Evolutionary conservation across 1,139 yeast species (phyloP).

Genomic region (Geotrichum macrosporum): DNA sequence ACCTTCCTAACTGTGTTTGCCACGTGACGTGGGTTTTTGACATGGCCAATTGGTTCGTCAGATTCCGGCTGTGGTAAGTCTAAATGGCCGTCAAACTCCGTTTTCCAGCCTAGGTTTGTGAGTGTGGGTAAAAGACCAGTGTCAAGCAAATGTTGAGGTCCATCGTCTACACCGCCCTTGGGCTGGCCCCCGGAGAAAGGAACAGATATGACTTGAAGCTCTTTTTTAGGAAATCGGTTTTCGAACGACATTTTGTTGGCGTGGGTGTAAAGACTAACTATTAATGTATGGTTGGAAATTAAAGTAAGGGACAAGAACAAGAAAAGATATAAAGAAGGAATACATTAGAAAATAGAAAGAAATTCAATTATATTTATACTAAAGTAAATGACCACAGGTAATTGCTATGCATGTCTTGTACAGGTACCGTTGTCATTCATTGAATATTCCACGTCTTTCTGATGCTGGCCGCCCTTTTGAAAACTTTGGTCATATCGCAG

Average conservation of each 20-base stretch:
- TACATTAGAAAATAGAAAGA: too few relatives aligned
- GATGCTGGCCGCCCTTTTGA: too few relatives aligned
- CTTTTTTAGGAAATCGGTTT: constrained; percentile 24
- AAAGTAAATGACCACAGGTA: too few relatives aligned
- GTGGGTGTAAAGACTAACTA: too few relatives aligned
- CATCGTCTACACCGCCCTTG: constrained; percentile 86
- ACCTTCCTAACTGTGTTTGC: constrained; percentile 65
- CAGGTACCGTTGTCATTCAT: too few relatives aligned
- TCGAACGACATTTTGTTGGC: constrained; percentile 22
- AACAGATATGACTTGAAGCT: constrained; percentile 55
- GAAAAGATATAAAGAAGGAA: too few relatives aligned
- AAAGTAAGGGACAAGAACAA: too few relatives aligned
- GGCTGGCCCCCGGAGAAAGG: constrained; percentile 98
- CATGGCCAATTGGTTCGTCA: constrained; percentile 43
- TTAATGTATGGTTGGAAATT: too few relatives aligned
- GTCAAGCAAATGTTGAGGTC: constrained; percentile 75
- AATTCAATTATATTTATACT: too few relatives aligned
- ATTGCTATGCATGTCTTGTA: too few relatives aligned
- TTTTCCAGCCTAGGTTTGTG: constrained; percentile 67
- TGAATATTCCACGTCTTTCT: too few relatives aligned
- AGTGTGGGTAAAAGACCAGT: constrained; percentile 66
- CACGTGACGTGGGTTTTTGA: constrained; percentile 76
- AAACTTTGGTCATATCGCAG: too few relatives aligned
- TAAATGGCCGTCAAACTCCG: constrained; percentile 56
- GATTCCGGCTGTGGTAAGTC: constrained; percentile 34